phyloP scores from a whole-genome alignment of 192 early-diverging fungal genomes.

The Gonapodya sp. region DNA sequence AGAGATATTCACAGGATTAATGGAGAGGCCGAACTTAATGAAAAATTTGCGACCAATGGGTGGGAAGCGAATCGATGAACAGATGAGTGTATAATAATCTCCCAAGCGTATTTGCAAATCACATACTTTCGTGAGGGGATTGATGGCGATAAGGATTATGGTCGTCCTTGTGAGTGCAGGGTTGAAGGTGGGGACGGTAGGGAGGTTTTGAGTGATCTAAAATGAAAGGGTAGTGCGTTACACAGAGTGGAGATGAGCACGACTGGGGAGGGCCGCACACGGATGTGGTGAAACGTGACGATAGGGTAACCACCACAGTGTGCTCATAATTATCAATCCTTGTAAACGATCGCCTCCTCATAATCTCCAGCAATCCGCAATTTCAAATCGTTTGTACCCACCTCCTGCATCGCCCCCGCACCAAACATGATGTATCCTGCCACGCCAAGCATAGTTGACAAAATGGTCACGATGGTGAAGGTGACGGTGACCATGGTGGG shows the following conservation, averaged over 20 bases:
- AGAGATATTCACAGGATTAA: neutral
- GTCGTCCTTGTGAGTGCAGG: neutral
- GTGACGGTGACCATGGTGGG: slow-evolving; percentile 2
- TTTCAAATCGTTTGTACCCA: neutral
- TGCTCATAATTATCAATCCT: neutral
- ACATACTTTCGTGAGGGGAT: neutral
- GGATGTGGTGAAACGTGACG: too few species aligned
- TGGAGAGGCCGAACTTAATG: slow-evolving; percentile 4
- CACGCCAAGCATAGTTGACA: neutral
- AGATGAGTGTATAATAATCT: neutral
- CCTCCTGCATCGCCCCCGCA: neutral
- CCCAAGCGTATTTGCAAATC: too few species aligned
- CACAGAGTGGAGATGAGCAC: neutral
- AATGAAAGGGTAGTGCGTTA: neutral
- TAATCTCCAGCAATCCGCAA: neutral
- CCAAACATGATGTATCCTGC: slow-evolving; percentile 10
- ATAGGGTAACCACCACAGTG: too few species aligned
- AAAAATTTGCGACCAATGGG: neutral
- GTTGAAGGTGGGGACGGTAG: neutral
- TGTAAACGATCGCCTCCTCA: neutral
- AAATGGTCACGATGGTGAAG: neutral
- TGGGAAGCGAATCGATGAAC: neutral
- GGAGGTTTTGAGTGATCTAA: neutral
- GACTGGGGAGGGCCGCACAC: too few species aligned
- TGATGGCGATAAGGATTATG: neutral